Base-by-base conservation (phyloP, 768 basidiomycete species). In the Agrocybe praecox region DNA sequence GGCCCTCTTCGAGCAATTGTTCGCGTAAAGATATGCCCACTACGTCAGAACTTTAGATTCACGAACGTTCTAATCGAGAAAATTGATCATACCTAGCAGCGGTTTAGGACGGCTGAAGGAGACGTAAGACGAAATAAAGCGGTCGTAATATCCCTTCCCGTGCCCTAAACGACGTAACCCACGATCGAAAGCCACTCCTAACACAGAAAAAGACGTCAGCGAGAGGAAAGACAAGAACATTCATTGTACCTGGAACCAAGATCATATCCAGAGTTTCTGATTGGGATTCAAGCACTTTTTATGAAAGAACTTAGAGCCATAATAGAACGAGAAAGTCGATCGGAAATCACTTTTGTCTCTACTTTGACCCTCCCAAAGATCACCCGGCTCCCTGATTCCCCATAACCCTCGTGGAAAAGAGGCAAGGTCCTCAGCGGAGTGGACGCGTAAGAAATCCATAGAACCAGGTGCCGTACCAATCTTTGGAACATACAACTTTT, bases 121-220 rank as follows among this genome's bases (percentile, higher is more conserved):
- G 26, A 75, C 67, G 57, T 90, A 91, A 1, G 76, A 68, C 2
- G 83, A 71, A 33, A 93, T 74, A 71, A 90, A 93, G 14, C 80
- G 76, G 71, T 93, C 91, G 62, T 93, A 93, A 72, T 89, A 92
- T 6, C 91, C 91, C 69, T 89, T 93, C 21, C 91, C 90, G 61
- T 92, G 89, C 10, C 91, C 91, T 24, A 93, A 79, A 26, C 91
- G 85, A 47, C 84, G 84, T 52, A 87, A 67, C 15, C 80, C 80
- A 42, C 74, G 76, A 72, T 92, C 90, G 62, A 92, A 93, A 10
- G 87, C 91, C 46, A 93, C 80, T 43, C 88, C 91, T 88, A 67
- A 24, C 19, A 46, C 26, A 29, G 26, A 44, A 49, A 34, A 46
- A 18, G 22, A 9, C 12, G 15, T 19, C 11, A 50, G 32, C 2